A percentile compares a stretch with the other conserved stretches of the same genome.
Conservation (phyloP, 106 monocot genomes). For the Alisma plantagoaquatica region DNA sequence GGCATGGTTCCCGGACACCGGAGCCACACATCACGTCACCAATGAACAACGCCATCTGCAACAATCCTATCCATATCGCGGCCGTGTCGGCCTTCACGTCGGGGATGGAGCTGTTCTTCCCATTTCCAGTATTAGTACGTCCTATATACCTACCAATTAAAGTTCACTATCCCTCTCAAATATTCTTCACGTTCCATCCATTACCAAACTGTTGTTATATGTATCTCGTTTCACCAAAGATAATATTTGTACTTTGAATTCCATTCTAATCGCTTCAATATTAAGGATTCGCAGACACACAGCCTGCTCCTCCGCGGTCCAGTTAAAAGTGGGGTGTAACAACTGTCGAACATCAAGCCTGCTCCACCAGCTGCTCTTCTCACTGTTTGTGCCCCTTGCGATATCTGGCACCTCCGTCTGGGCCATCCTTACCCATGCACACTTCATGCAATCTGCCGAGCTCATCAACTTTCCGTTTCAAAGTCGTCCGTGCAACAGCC, state of each 20-base stretch:
- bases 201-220: background rate
- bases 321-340: background rate
- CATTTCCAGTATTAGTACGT: background rate
- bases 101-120: too few relatives aligned
- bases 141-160: too few relatives aligned
- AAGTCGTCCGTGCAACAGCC: too few relatives aligned
- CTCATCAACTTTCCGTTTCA: background rate
- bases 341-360: background rate
- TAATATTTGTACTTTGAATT: too few relatives aligned
- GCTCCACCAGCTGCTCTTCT: background rate
- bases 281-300: background rate
- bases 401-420: background rate
- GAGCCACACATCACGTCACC: background rate
- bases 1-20: background rate
- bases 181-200: background rate
- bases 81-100: background rate
- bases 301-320: background rate
- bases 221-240: background rate
- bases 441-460: background rate
- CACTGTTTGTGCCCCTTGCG: background rate
- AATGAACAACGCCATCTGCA: background rate
- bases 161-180: background rate
- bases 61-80: background rate
- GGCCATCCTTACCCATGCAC: background rate
- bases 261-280: background rate